Base-by-base conservation (phyloP, 1,284 basidiomycete genomes). In the Ustilago loliicola region DNA sequence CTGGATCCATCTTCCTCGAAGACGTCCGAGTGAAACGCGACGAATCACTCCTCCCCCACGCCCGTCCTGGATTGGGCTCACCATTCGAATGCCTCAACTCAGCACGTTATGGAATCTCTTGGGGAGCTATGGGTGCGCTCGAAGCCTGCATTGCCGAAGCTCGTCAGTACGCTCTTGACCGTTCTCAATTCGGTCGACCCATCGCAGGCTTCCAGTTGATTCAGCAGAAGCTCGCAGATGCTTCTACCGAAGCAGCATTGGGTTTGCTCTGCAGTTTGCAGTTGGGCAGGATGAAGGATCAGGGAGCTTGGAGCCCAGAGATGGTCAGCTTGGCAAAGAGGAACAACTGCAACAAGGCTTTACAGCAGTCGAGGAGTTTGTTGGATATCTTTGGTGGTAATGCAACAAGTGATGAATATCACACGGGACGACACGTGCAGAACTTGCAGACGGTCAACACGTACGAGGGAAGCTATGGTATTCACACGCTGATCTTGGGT, bases 211-310 rank as follows among this genome's bases (percentile, higher is more conserved):
- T 97, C 91, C 96, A 99, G 68, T 78, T 88, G 34, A 90, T 98
- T 25, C 96, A 98, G 87, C 96, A 96, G 90, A 99, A 98, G 88
- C 90, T 99, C 21, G 94, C 93, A 1, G 95, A 98, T 79, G 96
- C 96, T 17, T 91, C 93, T 77, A 94, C 92, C 1, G 94, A 96
- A 82, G 91, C 91, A 13, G 90, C 92, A 0, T 88, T 97, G 17
- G 95, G 94, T n/a, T 88, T 96, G 19, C 89, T 92, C 29, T 94
- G 83, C 40, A 80, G 78, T 11, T 82, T 90, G 29, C 88, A 96
- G 88, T 92, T 98, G 6, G 96, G 96, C 1, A 89, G 95, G 32
- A 88, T 97, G 74, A 98, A 98, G 89, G 96, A 98, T 79, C 85
- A 88, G 52, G 93, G 92, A 29, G 89, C 89, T 78, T 89, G 93